Percentiles rank a stretch among this genome's conserved stretches.
Conservation (phyloP, 176 grass and related monocot genomes). For the Musa schizocarpa region DNA sequence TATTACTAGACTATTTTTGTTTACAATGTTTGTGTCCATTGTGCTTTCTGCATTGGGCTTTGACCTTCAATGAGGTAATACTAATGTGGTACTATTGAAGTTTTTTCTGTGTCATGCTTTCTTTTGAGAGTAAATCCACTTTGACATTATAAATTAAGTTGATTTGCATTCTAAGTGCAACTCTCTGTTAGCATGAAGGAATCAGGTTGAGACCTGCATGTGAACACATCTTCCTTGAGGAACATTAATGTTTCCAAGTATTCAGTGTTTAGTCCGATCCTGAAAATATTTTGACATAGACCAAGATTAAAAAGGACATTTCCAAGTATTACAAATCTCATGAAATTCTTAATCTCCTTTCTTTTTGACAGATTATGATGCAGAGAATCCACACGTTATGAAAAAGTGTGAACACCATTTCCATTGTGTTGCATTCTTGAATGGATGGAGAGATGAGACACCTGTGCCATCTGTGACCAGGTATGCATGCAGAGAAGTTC, state of each 20-base stretch:
- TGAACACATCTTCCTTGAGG: not conserved
- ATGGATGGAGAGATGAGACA: slow-evolving; percentile 86
- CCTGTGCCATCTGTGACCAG: slow-evolving; percentile 83
- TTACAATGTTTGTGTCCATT: not conserved
- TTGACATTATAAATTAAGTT: not conserved
- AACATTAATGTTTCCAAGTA: not conserved
- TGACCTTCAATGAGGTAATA: not conserved
- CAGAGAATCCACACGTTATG: slow-evolving; percentile 60
- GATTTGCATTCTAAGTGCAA: not conserved
- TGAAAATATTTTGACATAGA: not conserved
- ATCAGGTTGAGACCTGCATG: not conserved
- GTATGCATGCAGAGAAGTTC: slow-evolving; percentile 20
- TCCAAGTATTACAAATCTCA: not conserved
- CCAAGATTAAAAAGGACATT: not conserved
- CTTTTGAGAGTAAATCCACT: not conserved
- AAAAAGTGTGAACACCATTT: slow-evolving; percentile 87
- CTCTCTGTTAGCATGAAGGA: not conserved
- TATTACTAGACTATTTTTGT: not conserved
- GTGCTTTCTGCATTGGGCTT: not conserved
- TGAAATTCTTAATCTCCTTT: slow-evolving; percentile 16
- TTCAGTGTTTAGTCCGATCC: not conserved
- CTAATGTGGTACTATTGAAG: not conserved
- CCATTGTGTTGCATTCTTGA: slow-evolving; percentile 86
- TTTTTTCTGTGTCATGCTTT: not conserved
- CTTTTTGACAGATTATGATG: slow-evolving; percentile 57